Evolutionary conservation across 2,329 filamentous ascomycete species (phyloP).

Genomic region (Acarospora socialis): DNA sequence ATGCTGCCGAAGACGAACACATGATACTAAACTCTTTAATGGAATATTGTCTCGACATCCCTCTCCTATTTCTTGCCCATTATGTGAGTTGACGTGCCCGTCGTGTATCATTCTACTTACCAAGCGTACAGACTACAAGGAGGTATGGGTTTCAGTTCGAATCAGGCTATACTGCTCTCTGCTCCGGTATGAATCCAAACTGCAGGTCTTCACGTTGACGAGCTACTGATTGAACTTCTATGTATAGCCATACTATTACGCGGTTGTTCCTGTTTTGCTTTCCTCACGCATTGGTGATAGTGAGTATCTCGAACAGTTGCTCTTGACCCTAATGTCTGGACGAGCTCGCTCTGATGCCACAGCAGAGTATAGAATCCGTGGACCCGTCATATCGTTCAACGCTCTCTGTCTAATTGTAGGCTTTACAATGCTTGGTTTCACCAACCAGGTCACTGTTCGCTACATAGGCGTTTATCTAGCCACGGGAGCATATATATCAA

Average conservation of each 20-base stretch:
- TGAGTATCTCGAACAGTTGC: not conserved
- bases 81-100: slow-evolving; percentile 22
- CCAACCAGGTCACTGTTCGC: slow-evolving; percentile 42
- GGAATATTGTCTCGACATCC: slow-evolving; percentile 50
- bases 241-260: slow-evolving; percentile 47
- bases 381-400: slow-evolving; percentile 52
- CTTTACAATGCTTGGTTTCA: slow-evolving; percentile 52
- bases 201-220: not conserved
- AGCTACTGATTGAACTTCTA: slow-evolving; percentile 3
- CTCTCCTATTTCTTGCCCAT: slow-evolving; percentile 52
- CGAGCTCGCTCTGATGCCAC: no score
- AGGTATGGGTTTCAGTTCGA: slow-evolving; percentile 40
- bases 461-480: slow-evolving; percentile 53
- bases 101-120: not conserved
- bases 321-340: no score
- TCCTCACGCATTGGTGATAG: slow-evolving; percentile 49
- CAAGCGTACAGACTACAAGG: slow-evolving; percentile 28
- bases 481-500: slow-evolving; percentile 53
- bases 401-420: slow-evolving; percentile 46
- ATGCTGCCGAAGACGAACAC: not conserved
- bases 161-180: slow-evolving; percentile 45
- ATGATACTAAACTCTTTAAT: no score
- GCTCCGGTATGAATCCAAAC: slow-evolving; percentile 32
- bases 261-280: slow-evolving; percentile 47
- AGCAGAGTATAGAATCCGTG: slow-evolving; percentile 38